Conservation (phyloP, 2,329 filamentous ascomycete species). For the Dactylellina parvicollis region DNA sequence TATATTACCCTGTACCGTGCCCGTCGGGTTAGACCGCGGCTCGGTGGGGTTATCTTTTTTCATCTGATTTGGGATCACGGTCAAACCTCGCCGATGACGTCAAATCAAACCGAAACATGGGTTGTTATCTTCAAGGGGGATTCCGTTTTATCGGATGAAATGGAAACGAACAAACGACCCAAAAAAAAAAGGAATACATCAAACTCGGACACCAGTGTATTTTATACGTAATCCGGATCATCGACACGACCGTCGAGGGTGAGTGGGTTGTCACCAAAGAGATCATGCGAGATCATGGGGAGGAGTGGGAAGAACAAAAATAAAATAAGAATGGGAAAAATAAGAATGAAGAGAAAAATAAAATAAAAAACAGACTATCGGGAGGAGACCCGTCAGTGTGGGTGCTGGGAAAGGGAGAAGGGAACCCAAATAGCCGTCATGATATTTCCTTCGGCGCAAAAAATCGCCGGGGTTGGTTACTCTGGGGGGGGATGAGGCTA, state of each 20-base stretch:
- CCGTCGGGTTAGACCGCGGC: slow-evolving; percentile 37
- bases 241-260: not conserved
- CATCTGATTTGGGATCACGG: slow-evolving; percentile 5
- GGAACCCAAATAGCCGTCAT: slow-evolving; percentile 48
- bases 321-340: not conserved
- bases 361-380: slow-evolving; percentile 35
- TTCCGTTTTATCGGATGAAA: slow-evolving; percentile 38
- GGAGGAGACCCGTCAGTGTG: slow-evolving; percentile 53
- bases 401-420: slow-evolving; percentile 48
- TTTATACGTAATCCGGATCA: not conserved
- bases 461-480: slow-evolving; percentile 35
- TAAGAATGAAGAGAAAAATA: not conserved
- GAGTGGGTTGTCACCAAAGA: not conserved
- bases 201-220: not conserved
- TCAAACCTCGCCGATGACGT: slow-evolving; percentile 49
- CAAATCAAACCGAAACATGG: slow-evolving; percentile 52
- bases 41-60: too few relatives aligned
- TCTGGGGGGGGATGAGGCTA: slow-evolving; percentile 26
- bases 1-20: not conserved
- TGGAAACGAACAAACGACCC: slow-evolving; percentile 11
- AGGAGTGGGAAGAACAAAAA: too few relatives aligned
- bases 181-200: not conserved
- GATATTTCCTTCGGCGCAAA: slow-evolving; percentile 41
- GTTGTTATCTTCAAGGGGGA: slow-evolving; percentile 21
- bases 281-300: slow-evolving; percentile 12